Evolutionary conservation across 202 grass and related monocot species (phyloP).

Genomic region (Alloteropsis angusta): DNA sequence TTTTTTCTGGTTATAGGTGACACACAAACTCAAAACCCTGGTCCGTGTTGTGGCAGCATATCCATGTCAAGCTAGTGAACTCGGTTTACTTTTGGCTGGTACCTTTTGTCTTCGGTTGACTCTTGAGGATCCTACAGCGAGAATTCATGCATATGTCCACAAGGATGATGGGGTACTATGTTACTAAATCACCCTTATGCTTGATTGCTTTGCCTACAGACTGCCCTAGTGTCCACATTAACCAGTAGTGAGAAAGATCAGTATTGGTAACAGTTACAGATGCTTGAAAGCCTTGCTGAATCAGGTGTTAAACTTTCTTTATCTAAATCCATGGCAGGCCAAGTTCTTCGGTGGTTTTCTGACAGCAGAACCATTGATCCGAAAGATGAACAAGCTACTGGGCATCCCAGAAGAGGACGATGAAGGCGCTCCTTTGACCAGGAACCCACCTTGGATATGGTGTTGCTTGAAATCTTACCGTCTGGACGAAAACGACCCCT

Average conservation of each 20-base stretch:
- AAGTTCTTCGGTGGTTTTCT: slow-evolving; percentile 64
- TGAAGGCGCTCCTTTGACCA: slow-evolving; percentile 15
- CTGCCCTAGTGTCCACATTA: neutral
- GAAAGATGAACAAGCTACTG: slow-evolving; percentile 65
- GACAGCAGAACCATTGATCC: slow-evolving; percentile 15
- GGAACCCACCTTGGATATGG: slow-evolving; percentile 72
- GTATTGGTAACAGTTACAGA: neutral
- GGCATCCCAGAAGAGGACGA: slow-evolving; percentile 39
- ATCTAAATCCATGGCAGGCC: slow-evolving; percentile 37
- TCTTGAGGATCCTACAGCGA: slow-evolving; percentile 85
- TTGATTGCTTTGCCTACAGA: neutral
- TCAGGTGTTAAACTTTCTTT: neutral
- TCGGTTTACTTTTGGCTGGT: slow-evolving; percentile 25
- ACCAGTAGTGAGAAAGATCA: neutral
- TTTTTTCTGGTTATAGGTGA: slow-evolving; percentile 38
- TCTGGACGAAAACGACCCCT: slow-evolving; percentile 37
- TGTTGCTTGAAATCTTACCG: slow-evolving; percentile 66
- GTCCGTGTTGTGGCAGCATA: slow-evolving; percentile 61
- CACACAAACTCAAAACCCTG: slow-evolving; percentile 54
- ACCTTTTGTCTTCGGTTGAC: slow-evolving; percentile 33
- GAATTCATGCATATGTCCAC: slow-evolving; percentile 55
- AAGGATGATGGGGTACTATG: slow-evolving; percentile 61
- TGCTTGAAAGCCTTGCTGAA: neutral
- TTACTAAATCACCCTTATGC: neutral
- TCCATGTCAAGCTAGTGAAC: slow-evolving; percentile 35